These are phyloP conservation scores for Ulota crispa DNA, from an alignment of 225 moss, liverwort and hornwort genomes.

Conservation along the genomic window DNA sequence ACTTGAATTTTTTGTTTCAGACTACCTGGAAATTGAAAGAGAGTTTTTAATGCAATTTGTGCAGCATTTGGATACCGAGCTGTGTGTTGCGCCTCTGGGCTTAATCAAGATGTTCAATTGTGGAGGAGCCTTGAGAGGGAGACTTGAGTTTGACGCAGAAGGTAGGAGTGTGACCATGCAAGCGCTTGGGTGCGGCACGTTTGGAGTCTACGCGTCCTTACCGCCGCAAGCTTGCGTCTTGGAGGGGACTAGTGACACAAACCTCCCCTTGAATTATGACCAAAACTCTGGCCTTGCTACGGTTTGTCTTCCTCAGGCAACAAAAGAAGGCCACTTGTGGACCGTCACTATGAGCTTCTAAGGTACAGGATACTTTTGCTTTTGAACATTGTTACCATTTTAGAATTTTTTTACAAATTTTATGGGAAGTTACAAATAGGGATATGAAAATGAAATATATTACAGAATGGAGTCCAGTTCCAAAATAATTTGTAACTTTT, in stretches of 20 bases:
- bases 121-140: constrained; percentile 67
- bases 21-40: too few relatives aligned
- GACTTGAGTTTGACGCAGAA: constrained; percentile 45
- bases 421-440: too few relatives aligned
- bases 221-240: constrained; percentile 47
- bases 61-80: constrained; percentile 61
- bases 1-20: too few relatives aligned
- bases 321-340: constrained; percentile 51
- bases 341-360: constrained; percentile 57
- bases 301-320: constrained; percentile 44
- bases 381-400: too few relatives aligned
- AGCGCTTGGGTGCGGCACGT: constrained; percentile 68
- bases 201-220: constrained; percentile 73
- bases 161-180: constrained; percentile 58
- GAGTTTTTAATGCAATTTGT: background rate
- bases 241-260: background rate
- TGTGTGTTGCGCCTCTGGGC: constrained; percentile 78
- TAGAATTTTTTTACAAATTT: too few relatives aligned
- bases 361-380: background rate
- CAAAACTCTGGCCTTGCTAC: constrained; percentile 54
- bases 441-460: too few relatives aligned
- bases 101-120: constrained; percentile 91
- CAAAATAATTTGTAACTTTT: too few relatives aligned
- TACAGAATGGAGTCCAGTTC: too few relatives aligned
- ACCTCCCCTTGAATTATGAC: constrained; percentile 48